phyloP scores from a whole-genome alignment of 306 rosid genomes.

The Dryas drummondii region DNA sequence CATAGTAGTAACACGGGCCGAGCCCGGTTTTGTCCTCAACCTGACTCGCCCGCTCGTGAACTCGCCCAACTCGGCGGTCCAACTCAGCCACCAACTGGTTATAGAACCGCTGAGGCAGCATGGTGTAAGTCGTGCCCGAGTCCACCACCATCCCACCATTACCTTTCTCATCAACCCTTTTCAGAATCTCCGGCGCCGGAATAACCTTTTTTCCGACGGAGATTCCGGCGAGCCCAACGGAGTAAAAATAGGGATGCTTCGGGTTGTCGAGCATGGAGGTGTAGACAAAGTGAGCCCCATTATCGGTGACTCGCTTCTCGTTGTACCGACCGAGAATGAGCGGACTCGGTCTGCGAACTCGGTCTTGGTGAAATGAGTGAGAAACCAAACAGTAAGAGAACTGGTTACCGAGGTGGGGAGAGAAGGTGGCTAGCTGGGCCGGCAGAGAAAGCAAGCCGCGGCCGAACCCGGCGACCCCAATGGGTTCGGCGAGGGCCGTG shows the following conservation, averaged over 20 bases:
- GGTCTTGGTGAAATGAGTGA: constrained; percentile 68
- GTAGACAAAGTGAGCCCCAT: constrained; percentile 44
- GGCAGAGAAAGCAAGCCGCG: constrained; percentile 76
- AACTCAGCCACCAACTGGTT: constrained; percentile 67
- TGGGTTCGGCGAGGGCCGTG: constrained; percentile 80
- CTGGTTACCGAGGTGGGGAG: constrained; percentile 71
- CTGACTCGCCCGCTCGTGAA: constrained; percentile 57
- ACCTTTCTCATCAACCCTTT: constrained; percentile 51
- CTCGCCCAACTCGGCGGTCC: constrained; percentile 55
- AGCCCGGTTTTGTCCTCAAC: constrained; percentile 71
- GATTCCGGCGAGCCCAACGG: constrained; percentile 65
- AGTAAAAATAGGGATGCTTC: constrained; percentile 80
- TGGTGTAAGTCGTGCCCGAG: constrained; percentile 89
- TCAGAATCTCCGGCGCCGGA: constrained; percentile 60
- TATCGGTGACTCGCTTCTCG: constrained; percentile 9
- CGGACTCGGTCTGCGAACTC: constrained; percentile 73
- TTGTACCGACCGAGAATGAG: constrained; percentile 68
- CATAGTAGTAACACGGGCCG: constrained; percentile 65
- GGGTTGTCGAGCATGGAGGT: constrained; percentile 78
- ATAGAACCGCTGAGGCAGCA: constrained; percentile 70
- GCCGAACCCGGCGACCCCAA: constrained; percentile 93
- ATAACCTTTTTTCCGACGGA: constrained; percentile 53
- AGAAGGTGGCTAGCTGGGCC: constrained; percentile 57
- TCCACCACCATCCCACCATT: constrained; percentile 86
- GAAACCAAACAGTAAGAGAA: constrained; percentile 88